Evolutionary conservation across 768 basidiomycete species (phyloP), one percentile per base, ranked within the genome.

Genomic region (Botryobasidium botryosum): DNA sequence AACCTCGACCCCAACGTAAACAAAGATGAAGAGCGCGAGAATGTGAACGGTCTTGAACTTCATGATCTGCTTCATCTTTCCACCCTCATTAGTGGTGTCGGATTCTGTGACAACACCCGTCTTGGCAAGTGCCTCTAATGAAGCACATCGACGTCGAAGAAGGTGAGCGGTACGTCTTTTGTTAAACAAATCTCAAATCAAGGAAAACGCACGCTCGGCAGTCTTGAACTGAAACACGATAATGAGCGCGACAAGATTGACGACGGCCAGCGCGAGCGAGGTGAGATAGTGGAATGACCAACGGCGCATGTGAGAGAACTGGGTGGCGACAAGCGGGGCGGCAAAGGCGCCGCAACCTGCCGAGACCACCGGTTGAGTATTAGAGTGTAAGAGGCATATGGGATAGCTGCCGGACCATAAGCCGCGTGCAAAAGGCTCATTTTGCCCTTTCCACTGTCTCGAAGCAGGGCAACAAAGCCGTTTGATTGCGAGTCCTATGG

Each of bases 1-100:
- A n/a, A 79, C 76, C 52, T 80, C 79, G 2, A 76, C 69, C 7
- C 79, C 79, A 20, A 80, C 75, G 52, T 80, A 80, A 0, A 79
- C 67, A 7, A 79, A 62, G 42, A 70, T 66, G 53, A 77, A 81
- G 50, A 75, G 60, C 0, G 79, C 75, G 4, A 81, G 60, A 15
- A 74, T 58, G 49, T 80, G 77, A 1, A 80, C 75, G 0, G 66
- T 65, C 46, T 64, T 70, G 39, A 66, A 62, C 2, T 55, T 46
- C 40, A 79, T 51, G 45, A 79, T 74, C 50, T 77, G 70, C 3
- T 27, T 8, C 8, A 42, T 3, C 25, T 43, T 42, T 7, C 25
- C 28, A 13, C n/a, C 38, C 40, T 46, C 39, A 18, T n/a, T 18
- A 17, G n/a, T n/a, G n/a, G n/a, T n/a, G n/a, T n/a, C n/a, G n/a